Evolutionary conservation across 805 yeast genomes (phyloP).

Genomic region (Sungouiozyma ichnusensis): DNA sequence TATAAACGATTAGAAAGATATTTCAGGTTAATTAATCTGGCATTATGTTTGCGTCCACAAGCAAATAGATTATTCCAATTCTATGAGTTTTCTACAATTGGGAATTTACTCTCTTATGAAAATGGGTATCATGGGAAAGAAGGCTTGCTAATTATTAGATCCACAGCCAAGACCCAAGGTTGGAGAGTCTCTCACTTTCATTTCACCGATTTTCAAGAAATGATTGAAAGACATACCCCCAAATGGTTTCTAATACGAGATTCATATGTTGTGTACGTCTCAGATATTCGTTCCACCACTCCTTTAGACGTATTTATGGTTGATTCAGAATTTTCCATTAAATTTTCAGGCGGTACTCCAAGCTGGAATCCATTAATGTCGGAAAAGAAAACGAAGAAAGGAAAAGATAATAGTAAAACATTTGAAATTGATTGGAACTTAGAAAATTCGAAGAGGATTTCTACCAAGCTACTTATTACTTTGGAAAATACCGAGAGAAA

Average conservation of each 20-base stretch:
- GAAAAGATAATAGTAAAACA: conserved; percentile 18
- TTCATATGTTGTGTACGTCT: conserved; percentile 75
- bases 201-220: conserved; percentile 66
- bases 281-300: conserved; percentile 75
- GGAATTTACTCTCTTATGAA: conserved; percentile 74
- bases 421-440: conserved; percentile 12
- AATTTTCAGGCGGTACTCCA: conserved; percentile 31
- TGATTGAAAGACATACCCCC: conserved; percentile 82
- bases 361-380: conserved; percentile 1
- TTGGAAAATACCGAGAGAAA: conserved; percentile 73
- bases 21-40: conserved; percentile 47
- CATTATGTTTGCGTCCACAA: conserved; percentile 63
- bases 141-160: conserved; percentile 69
- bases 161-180: conserved; percentile 81
- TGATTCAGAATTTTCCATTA: conserved; percentile 61
- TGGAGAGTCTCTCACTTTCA: conserved; percentile 91
- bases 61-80: conserved; percentile 77
- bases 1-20: conserved; percentile 47
- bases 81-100: conserved; percentile 81
- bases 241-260: conserved; percentile 88
- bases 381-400: conserved; percentile 20
- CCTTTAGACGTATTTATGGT: conserved; percentile 86
- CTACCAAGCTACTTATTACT: conserved; percentile 45
- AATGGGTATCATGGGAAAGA: conserved; percentile 78
- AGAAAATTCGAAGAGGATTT: conserved; percentile 31